Evolutionary conservation across 2,329 filamentous ascomycete genomes (phyloP), one percentile per base, ranked within the genome.

Genomic region (Davidsoniella virescens): DNA sequence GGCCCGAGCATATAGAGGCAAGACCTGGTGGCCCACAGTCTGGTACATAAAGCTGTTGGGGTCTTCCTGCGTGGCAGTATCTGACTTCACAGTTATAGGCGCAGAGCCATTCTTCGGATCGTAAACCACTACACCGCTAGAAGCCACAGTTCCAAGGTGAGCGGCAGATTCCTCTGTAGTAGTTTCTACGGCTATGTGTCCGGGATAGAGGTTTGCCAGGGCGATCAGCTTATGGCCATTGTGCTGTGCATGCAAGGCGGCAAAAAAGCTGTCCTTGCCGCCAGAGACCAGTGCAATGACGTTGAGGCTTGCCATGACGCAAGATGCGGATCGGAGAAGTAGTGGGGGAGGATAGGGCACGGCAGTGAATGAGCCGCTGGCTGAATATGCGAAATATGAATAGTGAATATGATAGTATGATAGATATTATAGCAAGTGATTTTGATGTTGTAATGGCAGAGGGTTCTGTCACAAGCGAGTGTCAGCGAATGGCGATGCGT

Each of bases 1-100:
- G 33, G 86, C 87, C 44, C 75, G 65, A 54, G 81, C 80, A 62
- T 95, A 96, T 14, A 94, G 73, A 2, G 88, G 87, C 52, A 96
- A 82, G 16, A 95, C 70, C 52, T 78, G 74, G 65, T 96, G 87
- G 10, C 92, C 92, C 54, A 95, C 85, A 2, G 92, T 98, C 70
- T 98, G 92, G 70, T 96, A 98, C 92, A 98, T 98, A 78, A 92
- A 96, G 68, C 88, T 95, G 65, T 98, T 87, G 58, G 94, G 73
- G 63, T 96, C 68, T 44, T 59, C 62, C 44, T 69, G 62, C 42
- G 54, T 54, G 8, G 48, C 54, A 16, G 38, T 51, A 16, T 54
- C 50, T 36, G 51, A 36, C 5, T 49, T 25, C 14, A 52, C 43
- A 9, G n/a, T 18, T 7, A 51, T 39, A 3, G 46, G 42, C 41